Percentiles rank a stretch among this genome's conserved stretches.
Conservation (phyloP, 306 rosid genomes). For the Castanea crenata region DNA sequence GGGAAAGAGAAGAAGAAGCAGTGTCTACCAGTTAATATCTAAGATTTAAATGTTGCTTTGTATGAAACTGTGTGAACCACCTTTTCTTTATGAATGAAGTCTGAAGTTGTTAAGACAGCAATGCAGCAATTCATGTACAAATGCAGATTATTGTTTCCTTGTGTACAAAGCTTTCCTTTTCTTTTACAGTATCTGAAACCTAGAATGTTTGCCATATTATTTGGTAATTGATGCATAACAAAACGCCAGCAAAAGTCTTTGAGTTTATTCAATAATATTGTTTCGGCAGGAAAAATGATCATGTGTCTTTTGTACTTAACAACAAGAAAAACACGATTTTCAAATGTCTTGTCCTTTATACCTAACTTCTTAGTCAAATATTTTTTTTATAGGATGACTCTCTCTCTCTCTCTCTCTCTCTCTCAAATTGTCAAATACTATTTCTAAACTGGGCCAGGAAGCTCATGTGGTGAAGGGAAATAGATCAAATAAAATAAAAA, state of each 20-base stretch:
- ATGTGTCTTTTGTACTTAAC: too few relatives aligned
- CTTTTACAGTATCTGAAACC: neutral
- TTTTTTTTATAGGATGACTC: neutral
- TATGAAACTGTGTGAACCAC: conserved; percentile 13
- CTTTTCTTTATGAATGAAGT: conserved; percentile 18
- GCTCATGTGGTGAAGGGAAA: neutral
- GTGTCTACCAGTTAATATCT: conserved; percentile 29
- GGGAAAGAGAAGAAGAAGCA: conserved; percentile 2
- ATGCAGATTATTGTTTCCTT: neutral
- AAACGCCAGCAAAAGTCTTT: neutral
- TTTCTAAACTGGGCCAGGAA: neutral
- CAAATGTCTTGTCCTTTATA: neutral
- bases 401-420: too few relatives aligned
- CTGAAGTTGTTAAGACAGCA: conserved; percentile 20
- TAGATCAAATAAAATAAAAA: neutral
- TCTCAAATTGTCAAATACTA: neutral
- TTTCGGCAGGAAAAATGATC: neutral
- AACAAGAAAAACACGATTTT: too few relatives aligned
- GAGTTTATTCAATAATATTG: neutral
- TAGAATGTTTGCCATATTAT: neutral
- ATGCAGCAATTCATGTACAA: neutral
- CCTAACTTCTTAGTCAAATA: neutral
- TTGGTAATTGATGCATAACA: neutral
- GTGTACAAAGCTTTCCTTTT: neutral
- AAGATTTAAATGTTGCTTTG: conserved; percentile 19